phyloP scores from a whole-genome alignment of 2,329 filamentous ascomycete genomes.

The Talaromyces funiculosus region DNA sequence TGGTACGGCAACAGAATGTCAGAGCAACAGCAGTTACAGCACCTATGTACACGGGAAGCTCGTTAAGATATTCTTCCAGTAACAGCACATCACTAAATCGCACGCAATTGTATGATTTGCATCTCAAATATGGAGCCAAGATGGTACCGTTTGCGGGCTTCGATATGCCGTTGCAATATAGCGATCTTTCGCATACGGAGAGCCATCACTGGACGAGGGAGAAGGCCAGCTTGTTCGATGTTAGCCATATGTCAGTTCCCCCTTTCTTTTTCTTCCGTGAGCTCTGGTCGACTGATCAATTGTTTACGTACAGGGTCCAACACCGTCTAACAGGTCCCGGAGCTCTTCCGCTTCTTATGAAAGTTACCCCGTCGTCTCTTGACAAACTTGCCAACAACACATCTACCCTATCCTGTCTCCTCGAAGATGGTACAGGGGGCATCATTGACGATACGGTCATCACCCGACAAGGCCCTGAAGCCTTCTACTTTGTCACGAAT shows the following conservation, averaged over 20 bases:
- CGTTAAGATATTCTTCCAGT: conserved; percentile 29
- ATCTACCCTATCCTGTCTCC: conserved; percentile 76
- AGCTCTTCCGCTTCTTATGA: conserved; percentile 74
- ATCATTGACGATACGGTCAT: conserved; percentile 95
- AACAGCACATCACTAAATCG: conserved; percentile 22
- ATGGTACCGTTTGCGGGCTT: conserved; percentile 96
- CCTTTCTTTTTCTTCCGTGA: not conserved
- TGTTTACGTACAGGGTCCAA: conserved; percentile 58
- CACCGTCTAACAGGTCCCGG: conserved; percentile 77
- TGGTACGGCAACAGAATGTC: not conserved
- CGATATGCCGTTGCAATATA: conserved; percentile 88
- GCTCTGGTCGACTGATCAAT: not conserved
- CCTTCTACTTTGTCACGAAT: conserved; percentile 93
- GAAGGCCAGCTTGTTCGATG: conserved; percentile 89
- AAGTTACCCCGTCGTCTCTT: conserved; percentile 72
- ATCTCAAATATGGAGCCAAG: conserved; percentile 73
- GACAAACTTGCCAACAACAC: conserved; percentile 58
- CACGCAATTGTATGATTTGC: conserved; percentile 74
- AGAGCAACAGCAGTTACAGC: not conserved
- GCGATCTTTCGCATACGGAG: conserved; percentile 67
- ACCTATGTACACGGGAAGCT: conserved; percentile 18
- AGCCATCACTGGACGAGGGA: conserved; percentile 86
- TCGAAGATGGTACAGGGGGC: conserved; percentile 74
- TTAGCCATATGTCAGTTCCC: conserved; percentile 79
- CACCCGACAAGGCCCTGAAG: conserved; percentile 65